Percentiles rank a stretch among this genome's conserved stretches.
Evolutionary conservation across 805 yeast species (phyloP).

Genomic region (Candida awuae): DNA sequence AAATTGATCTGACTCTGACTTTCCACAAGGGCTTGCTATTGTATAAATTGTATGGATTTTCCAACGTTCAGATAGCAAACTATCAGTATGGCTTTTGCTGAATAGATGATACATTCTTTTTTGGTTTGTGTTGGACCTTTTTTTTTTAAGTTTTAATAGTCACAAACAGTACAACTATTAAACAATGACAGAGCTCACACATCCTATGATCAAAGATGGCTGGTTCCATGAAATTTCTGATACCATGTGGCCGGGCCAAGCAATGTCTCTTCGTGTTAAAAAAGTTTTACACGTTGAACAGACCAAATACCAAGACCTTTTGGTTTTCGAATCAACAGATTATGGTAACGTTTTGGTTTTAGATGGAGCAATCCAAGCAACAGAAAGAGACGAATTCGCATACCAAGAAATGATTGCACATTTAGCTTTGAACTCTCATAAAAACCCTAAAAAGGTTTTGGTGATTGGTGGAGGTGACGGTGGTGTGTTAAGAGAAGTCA

Average conservation of each 20-base stretch:
- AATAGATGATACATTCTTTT: too few species aligned
- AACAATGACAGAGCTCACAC: slow-evolving; percentile 34
- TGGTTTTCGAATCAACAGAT: slow-evolving; percentile 85
- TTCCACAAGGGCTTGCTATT: too few species aligned
- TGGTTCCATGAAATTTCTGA: slow-evolving; percentile 96
- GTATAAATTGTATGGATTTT: too few species aligned
- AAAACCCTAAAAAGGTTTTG: slow-evolving; percentile 86
- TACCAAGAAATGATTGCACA: slow-evolving; percentile 98
- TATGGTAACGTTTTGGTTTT: slow-evolving; percentile 94
- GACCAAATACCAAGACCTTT: slow-evolving; percentile 87
- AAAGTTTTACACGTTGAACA: slow-evolving; percentile 77
- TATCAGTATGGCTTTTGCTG: too few species aligned
- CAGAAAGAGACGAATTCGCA: slow-evolving; percentile 95
- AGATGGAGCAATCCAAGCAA: slow-evolving; percentile 91
- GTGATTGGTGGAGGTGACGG: slow-evolving; percentile 99
- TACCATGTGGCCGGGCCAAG: slow-evolving; percentile 99
- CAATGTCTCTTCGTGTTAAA: slow-evolving; percentile 84
- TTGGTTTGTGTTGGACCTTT: too few species aligned
- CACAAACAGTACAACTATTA: too few species aligned
- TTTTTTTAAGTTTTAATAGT: too few species aligned
- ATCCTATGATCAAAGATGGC: slow-evolving; percentile 66
- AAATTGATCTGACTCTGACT: too few species aligned
- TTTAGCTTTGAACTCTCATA: slow-evolving; percentile 85
- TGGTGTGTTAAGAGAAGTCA: slow-evolving; percentile 91
- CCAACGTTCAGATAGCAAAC: too few species aligned